Base-by-base conservation (phyloP, 257 asterid genomes). In the Plectranthus barbatus region DNA sequence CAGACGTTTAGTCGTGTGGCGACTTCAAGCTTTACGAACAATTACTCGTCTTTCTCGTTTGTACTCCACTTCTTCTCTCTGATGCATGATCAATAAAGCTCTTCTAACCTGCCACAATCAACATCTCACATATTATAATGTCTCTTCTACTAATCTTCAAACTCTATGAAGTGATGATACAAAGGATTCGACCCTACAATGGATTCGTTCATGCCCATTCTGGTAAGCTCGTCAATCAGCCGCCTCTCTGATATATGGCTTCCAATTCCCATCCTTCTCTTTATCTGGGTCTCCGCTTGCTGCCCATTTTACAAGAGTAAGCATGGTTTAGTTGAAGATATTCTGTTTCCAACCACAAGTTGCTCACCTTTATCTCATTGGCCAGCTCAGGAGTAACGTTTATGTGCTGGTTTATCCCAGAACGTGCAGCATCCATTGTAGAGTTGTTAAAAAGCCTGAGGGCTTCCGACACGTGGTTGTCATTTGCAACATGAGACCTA, bases 191-290 rank as follows among this genome's bases (percentile, higher is more conserved):
- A 33, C 18, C 50, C 83, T 74, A 93, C 97, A 56, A 85, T 81
- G 39, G 95, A 87, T 70, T 90, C 96, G 59, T 87, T 93, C 84
- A 93, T 68, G 75, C 96, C 97, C 95, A 93, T 90, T 69, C 95
- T 85, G 13, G 86, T 59, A 47, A 93, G 96, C 46, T 93, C 99
- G 29, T 87, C 99, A 18, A 93, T 79, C 77, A 93, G 77, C 20
- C 96, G 81, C 66, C 97, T 81, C 82, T 90, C 96, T 42, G 99
- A 90, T 68, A 93, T 76, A 57, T 83, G 90, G 73, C 95, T 87
- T 52, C 97, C 99, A 0, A 93, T 93, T 63, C 96, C 99, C 94
- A 93, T 85, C 72, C 97, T 82, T 78, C 99, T 84, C 83, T 85
- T 93, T 64, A 90, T 93, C 75, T 90, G 99, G 57, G 79, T 77